Percentiles rank a stretch among this genome's conserved stretches.
phyloP scores from a whole-genome alignment of 2,329 filamentous ascomycete genomes.

The Chaetomiaceae sp. region DNA sequence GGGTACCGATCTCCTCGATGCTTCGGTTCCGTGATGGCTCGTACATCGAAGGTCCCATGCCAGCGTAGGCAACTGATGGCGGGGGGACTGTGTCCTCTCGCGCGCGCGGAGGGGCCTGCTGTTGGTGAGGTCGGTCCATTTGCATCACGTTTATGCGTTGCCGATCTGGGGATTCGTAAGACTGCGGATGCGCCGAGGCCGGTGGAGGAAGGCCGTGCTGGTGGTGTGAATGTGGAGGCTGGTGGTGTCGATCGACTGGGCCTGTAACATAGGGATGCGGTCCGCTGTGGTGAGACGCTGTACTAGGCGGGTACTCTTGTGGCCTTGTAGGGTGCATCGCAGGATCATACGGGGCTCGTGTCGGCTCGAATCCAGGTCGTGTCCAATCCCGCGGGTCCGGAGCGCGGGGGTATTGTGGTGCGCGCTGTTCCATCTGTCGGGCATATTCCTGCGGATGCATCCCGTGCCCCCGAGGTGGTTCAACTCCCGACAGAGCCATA shows the following conservation, averaged over 20 bases:
- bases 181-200: slow-evolving; percentile 32
- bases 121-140: slow-evolving; percentile 31
- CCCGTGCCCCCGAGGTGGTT: slow-evolving; percentile 42
- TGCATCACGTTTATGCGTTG: slow-evolving; percentile 40
- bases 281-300: slow-evolving; percentile 37
- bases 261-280: slow-evolving; percentile 35
- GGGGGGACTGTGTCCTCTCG: slow-evolving; percentile 48
- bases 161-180: slow-evolving; percentile 51
- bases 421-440: slow-evolving; percentile 32
- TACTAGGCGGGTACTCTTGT: slow-evolving; percentile 46
- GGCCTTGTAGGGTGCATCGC: slow-evolving; percentile 42
- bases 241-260: slow-evolving; percentile 39
- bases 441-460: slow-evolving; percentile 45
- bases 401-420: slow-evolving; percentile 42
- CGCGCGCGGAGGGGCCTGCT: slow-evolving; percentile 37
- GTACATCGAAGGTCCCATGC: slow-evolving; percentile 40
- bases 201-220: slow-evolving; percentile 34
- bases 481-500: slow-evolving; percentile 47
- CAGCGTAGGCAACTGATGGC: slow-evolving; percentile 47
- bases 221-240: slow-evolving; percentile 30
- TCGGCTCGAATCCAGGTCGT: slow-evolving; percentile 40
- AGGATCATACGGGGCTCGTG: slow-evolving; percentile 41
- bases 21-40: slow-evolving; percentile 41
- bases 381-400: slow-evolving; percentile 43
- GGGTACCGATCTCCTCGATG: slow-evolving; percentile 52